Conservation (phyloP, 176 grass and related monocot genomes). For the Olyra latifolia region DNA sequence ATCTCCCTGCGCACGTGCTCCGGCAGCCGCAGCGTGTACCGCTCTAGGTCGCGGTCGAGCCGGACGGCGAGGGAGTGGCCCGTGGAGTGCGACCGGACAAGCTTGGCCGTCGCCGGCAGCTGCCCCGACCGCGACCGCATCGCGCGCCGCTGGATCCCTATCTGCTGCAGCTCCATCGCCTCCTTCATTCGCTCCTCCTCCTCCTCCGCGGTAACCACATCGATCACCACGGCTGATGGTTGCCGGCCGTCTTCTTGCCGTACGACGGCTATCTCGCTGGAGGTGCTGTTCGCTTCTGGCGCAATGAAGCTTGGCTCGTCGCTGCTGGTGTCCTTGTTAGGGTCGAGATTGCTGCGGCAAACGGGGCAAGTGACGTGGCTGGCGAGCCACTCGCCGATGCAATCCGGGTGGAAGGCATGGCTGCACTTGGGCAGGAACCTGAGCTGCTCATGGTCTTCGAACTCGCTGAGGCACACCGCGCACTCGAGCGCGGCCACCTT, state of each 20-base stretch:
- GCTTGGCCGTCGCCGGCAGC: neutral
- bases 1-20: conserved; percentile 69
- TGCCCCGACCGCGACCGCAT: conserved; percentile 47
- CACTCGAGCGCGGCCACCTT: conserved; percentile 52
- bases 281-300: conserved; percentile 32
- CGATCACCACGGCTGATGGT: conserved; percentile 39
- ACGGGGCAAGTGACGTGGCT: conserved; percentile 72
- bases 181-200: conserved; percentile 45
- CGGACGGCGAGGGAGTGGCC: conserved; percentile 49
- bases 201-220: conserved; percentile 38
- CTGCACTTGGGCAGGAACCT: conserved; percentile 74
- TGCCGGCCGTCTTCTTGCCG: conserved; percentile 13
- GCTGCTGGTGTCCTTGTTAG: conserved; percentile 34
- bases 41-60: conserved; percentile 48
- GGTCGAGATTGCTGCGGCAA: conserved; percentile 60
- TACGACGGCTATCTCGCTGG: neutral
- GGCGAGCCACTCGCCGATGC: conserved; percentile 77
- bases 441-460: conserved; percentile 68
- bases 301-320: neutral
- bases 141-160: conserved; percentile 64
- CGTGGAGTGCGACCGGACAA: conserved; percentile 69
- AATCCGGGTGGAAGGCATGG: conserved; percentile 85
- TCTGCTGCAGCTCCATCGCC: conserved; percentile 56
- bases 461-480: conserved; percentile 82
- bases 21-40: conserved; percentile 71